Percentiles rank a stretch among this genome's conserved stretches.
These are phyloP conservation scores for Wickerhamiella vanderwaltii DNA, from an alignment of 805 yeast species.

Conservation along the genomic window DNA sequence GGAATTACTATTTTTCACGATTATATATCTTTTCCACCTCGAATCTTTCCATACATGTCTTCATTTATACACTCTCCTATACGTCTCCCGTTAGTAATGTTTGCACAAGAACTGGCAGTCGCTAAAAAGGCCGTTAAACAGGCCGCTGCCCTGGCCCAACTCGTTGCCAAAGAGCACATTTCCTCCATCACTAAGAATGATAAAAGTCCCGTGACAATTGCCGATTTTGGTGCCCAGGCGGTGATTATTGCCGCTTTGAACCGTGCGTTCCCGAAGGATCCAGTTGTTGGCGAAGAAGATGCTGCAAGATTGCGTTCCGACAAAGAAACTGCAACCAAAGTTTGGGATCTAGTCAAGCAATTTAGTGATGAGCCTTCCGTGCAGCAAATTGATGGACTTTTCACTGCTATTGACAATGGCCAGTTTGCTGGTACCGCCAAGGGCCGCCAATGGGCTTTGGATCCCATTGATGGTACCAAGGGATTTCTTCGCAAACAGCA, in stretches of 20 bases:
- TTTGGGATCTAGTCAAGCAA: conserved; percentile 46
- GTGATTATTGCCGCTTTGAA: conserved; percentile 74
- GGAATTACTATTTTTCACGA: too few species aligned
- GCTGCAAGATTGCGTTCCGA: conserved; percentile 52
- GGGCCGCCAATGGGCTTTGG: conserved; percentile 93
- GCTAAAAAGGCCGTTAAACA: conserved; percentile 86
- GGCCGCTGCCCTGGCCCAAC: conserved; percentile 66
- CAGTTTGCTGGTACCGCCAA: conserved; percentile 61
- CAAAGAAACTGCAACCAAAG: conserved; percentile 37
- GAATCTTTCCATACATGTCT: too few species aligned
- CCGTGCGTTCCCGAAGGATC: conserved; percentile 69
- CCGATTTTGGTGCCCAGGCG: conserved; percentile 95
- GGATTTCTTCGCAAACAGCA: conserved; percentile 95
- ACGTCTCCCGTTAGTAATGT: too few species aligned
- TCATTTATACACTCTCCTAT: too few species aligned
- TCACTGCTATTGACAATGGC: conserved; percentile 65
- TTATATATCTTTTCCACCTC: too few species aligned
- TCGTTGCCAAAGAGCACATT: conserved; percentile 31
- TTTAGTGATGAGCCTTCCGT: conserved; percentile 33
- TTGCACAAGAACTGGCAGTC: conserved; percentile 44
- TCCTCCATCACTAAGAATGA: conserved; percentile 59
- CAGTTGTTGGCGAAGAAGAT: conserved; percentile 90
- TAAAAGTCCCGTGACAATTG: conserved; percentile 85
- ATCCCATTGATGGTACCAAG: conserved; percentile 96
- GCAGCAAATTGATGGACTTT: conserved; percentile 37